Evolutionary conservation across 805 yeast species (phyloP).

Genomic region (Henningerozyma blattae): DNA sequence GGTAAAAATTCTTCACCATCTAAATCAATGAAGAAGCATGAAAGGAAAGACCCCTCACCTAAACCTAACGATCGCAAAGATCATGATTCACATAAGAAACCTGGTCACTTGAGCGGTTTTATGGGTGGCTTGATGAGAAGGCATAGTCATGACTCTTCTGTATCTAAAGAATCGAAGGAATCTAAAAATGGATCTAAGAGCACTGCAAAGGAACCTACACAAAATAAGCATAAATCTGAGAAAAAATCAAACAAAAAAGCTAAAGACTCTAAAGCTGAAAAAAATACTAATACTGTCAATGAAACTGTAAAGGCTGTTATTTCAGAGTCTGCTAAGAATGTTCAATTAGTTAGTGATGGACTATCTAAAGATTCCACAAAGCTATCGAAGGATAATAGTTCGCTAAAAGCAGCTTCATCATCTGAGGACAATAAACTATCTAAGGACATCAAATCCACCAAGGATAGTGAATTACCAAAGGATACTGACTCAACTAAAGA

Average conservation of each 20-base stretch:
- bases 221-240: too few relatives aligned
- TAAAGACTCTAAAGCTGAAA: background rate
- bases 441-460: too few relatives aligned
- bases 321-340: background rate
- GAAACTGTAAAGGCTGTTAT: background rate
- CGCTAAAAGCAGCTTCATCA: too few relatives aligned
- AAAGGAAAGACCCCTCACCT: background rate
- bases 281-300: background rate
- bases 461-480: too few relatives aligned
- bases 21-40: too few relatives aligned
- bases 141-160: background rate
- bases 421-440: too few relatives aligned
- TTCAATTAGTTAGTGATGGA: background rate
- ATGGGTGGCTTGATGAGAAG: background rate
- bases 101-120: background rate
- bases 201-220: too few relatives aligned
- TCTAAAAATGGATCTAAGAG: too few relatives aligned
- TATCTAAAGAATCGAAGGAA: background rate
- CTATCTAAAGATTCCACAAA: too few relatives aligned
- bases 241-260: background rate
- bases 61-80: background rate
- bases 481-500: too few relatives aligned
- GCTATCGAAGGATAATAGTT: too few relatives aligned
- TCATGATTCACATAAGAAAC: background rate
- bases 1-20: too few relatives aligned